Percentiles rank a stretch among this genome's conserved stretches.
Conservation (phyloP, 345 rosid genomes). For the Linum trigynum region DNA sequence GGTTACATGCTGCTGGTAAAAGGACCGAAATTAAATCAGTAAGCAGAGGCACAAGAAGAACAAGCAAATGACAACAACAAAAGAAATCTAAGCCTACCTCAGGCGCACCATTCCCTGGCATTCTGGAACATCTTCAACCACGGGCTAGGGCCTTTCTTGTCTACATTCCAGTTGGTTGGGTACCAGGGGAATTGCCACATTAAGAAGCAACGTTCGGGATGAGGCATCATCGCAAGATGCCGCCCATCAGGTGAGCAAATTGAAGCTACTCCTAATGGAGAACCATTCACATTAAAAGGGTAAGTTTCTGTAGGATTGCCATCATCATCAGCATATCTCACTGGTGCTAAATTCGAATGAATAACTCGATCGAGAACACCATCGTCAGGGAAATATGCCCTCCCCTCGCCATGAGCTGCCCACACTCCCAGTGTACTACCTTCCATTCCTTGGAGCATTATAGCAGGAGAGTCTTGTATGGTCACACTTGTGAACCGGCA, state of each 20-base stretch:
- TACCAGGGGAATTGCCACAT: slow-evolving; percentile 99
- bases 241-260: slow-evolving; percentile 91
- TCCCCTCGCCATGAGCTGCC: slow-evolving; percentile 97
- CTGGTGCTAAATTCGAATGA: slow-evolving; percentile 61
- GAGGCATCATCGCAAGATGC: slow-evolving; percentile 99
- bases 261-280: slow-evolving; percentile 89
- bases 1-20: background rate
- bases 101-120: slow-evolving; percentile 82
- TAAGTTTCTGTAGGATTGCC: slow-evolving; percentile 71
- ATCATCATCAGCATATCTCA: slow-evolving; percentile 82
- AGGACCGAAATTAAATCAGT: background rate
- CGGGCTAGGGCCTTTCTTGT: slow-evolving; percentile 85
- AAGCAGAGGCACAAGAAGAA: background rate
- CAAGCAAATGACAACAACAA: background rate
- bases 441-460: slow-evolving; percentile 93
- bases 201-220: slow-evolving; percentile 93
- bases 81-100: slow-evolving; percentile 1
- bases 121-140: slow-evolving; percentile 95
- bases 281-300: slow-evolving; percentile 86
- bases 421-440: slow-evolving; percentile 92
- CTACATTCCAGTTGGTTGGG: slow-evolving; percentile 70
- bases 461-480: slow-evolving; percentile 66
- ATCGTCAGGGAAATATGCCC: slow-evolving; percentile 85
- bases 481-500: slow-evolving; percentile 81
- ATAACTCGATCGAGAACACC: slow-evolving; percentile 67